A percentile compares a stretch with the other conserved stretches of the same genome.
These are phyloP conservation scores for Apostasia ramifera DNA, from an alignment of 106 monocot genomes.

Conservation along the genomic window DNA sequence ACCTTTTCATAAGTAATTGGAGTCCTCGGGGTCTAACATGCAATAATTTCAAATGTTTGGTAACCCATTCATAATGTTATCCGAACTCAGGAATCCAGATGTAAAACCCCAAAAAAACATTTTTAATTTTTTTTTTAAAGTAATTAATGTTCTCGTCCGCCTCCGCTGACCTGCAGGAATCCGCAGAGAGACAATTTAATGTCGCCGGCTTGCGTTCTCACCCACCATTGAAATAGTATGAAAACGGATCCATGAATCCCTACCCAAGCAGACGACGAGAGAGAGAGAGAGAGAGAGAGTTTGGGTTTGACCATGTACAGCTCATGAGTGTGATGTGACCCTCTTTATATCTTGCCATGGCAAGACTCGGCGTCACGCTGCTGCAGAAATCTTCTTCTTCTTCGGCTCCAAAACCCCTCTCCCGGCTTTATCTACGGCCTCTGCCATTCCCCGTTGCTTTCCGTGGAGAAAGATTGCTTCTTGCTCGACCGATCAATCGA, in stretches of 20 bases:
- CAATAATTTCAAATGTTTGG: too few species aligned
- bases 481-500: not conserved
- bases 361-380: not conserved
- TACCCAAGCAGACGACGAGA: not conserved
- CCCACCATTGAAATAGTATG: not conserved
- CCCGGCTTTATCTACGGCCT: not conserved
- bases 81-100: too few species aligned
- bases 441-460: not conserved
- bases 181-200: conserved; percentile 1
- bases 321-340: conserved; percentile 2
- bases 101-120: too few species aligned
- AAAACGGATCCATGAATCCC: not conserved
- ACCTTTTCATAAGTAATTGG: too few species aligned
- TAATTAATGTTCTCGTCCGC: not conserved
- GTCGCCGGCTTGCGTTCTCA: conserved; percentile 3
- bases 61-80: too few species aligned
- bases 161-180: not conserved
- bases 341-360: not conserved
- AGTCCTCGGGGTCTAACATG: too few species aligned
- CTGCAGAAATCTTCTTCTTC: not conserved
- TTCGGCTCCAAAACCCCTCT: not conserved
- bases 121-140: too few species aligned
- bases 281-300: not conserved
- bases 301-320: conserved; percentile 14
- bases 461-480: not conserved